Percentiles rank a stretch among this genome's conserved stretches.
These are phyloP conservation scores for Alternaria metachromatica DNA, from an alignment of 2,329 filamentous ascomycete species.

Conservation along the genomic window DNA sequence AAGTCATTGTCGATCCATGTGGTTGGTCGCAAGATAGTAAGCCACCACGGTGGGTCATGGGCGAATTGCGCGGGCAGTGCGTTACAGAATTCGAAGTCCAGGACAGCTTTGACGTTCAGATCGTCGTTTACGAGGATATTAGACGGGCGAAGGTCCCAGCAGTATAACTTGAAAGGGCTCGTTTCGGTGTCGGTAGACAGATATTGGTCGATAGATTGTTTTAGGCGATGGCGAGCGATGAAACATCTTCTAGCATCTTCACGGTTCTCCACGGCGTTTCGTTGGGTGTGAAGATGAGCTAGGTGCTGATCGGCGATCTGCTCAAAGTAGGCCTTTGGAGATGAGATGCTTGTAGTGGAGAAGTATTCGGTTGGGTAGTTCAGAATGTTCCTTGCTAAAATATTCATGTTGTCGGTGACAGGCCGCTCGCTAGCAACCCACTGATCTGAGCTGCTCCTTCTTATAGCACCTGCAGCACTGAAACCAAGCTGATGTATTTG, in stretches of 20 bases:
- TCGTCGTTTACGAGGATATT: background rate
- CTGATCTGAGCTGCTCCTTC: background rate
- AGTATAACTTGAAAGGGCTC: background rate
- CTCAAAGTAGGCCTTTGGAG: background rate
- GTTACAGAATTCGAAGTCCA: background rate
- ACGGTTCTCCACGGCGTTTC: background rate
- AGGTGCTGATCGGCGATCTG: background rate
- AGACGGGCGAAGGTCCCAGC: background rate
- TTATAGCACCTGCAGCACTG: background rate
- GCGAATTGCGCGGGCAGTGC: background rate
- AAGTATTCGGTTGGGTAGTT: background rate
- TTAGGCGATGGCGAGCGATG: background rate
- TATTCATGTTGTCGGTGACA: background rate
- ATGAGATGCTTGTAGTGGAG: background rate
- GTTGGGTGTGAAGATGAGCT: background rate
- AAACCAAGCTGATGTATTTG: background rate
- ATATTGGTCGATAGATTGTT: background rate
- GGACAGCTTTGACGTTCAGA: background rate
- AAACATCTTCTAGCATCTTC: background rate
- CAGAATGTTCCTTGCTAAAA: background rate
- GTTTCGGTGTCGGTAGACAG: background rate
- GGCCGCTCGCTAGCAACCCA: background rate
- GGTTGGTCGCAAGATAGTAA: background rate
- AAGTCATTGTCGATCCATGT: background rate
- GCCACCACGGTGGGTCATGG: background rate